A percentile compares a stretch with the other conserved stretches of the same genome.
phyloP scores from a whole-genome alignment of 768 basidiomycete genomes.

The Cyclocybe cylindracea region DNA sequence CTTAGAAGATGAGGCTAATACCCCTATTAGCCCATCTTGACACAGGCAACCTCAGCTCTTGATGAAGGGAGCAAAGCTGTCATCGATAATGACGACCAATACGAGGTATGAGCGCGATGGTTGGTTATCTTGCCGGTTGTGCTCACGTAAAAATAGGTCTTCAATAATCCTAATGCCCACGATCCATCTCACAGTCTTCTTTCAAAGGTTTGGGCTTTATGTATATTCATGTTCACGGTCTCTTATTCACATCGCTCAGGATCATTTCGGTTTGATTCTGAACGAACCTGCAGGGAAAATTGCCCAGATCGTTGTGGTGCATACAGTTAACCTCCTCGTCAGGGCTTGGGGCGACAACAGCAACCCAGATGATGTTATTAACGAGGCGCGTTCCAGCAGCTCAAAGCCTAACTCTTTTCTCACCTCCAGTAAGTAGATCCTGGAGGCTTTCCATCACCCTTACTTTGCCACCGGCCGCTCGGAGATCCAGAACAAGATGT shows the following conservation, averaged over 20 bases:
- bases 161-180: slow-evolving; percentile 63
- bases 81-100: slow-evolving; percentile 71
- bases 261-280: slow-evolving; percentile 70
- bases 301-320: slow-evolving; percentile 64
- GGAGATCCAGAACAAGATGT: slow-evolving; percentile 61
- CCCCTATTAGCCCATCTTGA: slow-evolving; percentile 54
- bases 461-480: slow-evolving; percentile 58
- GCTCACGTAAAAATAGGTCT: slow-evolving; percentile 43
- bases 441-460: slow-evolving; percentile 72
- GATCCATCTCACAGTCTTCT: slow-evolving; percentile 76
- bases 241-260: slow-evolving; percentile 33
- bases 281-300: slow-evolving; percentile 79
- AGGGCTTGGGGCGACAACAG: slow-evolving; percentile 52
- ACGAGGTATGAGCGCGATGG: slow-evolving; percentile 38
- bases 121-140: neutral
- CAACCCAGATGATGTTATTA: slow-evolving; percentile 45
- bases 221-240: neutral
- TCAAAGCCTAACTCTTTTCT: neutral
- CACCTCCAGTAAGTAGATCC: slow-evolving; percentile 34
- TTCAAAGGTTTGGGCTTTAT: slow-evolving; percentile 49
- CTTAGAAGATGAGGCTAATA: neutral
- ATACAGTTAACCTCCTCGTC: slow-evolving; percentile 62
- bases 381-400: slow-evolving; percentile 33
- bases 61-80: slow-evolving; percentile 67
- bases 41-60: slow-evolving; percentile 56